These are phyloP conservation scores for Boletus rex-veris DNA, from an alignment of 768 basidiomycete genomes.

Conservation along the genomic window DNA sequence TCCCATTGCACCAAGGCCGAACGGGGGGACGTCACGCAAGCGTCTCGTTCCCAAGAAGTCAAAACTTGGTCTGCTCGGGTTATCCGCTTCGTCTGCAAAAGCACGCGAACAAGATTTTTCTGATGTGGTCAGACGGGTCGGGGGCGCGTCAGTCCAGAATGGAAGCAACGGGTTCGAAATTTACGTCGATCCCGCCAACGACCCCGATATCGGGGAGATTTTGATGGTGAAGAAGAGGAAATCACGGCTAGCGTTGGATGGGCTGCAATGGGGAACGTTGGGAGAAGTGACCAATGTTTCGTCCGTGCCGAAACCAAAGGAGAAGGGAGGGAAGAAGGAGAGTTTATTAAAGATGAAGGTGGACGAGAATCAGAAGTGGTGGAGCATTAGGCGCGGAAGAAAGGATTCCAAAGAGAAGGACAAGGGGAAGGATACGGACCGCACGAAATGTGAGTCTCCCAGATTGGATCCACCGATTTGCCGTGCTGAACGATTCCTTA, in stretches of 20 bases:
- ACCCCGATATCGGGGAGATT: conserved; percentile 66
- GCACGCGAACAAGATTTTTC: conserved; percentile 48
- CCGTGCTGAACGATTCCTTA: conserved; percentile 19
- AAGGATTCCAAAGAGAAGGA: conserved; percentile 70
- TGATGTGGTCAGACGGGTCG: conserved; percentile 55
- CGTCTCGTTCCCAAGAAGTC: conserved; percentile 73
- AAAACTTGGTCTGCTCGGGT: conserved; percentile 50
- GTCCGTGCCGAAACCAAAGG: conserved; percentile 23
- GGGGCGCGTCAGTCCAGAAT: conserved; percentile 17
- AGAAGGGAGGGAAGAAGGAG: conserved; percentile 37
- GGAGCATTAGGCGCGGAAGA: conserved; percentile 73
- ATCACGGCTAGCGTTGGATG: conserved; percentile 56
- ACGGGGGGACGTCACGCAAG: conserved; percentile 31
- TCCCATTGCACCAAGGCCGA: conserved; percentile 30
- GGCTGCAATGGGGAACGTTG: conserved; percentile 51
- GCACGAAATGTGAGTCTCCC: conserved; percentile 30
- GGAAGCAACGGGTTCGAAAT: conserved; percentile 64
- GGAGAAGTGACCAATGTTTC: conserved; percentile 61
- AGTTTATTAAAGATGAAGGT: conserved; percentile 37
- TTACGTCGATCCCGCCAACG: conserved; percentile 59
- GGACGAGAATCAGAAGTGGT: conserved; percentile 66
- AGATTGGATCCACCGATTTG: not conserved
- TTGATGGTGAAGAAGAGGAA: conserved; percentile 78
- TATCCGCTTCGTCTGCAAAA: conserved; percentile 23
- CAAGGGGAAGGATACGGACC: conserved; percentile 36